These are phyloP conservation scores for Pseudonectria buxi DNA, from an alignment of 2,329 filamentous ascomycete genomes.

Conservation along the genomic window DNA sequence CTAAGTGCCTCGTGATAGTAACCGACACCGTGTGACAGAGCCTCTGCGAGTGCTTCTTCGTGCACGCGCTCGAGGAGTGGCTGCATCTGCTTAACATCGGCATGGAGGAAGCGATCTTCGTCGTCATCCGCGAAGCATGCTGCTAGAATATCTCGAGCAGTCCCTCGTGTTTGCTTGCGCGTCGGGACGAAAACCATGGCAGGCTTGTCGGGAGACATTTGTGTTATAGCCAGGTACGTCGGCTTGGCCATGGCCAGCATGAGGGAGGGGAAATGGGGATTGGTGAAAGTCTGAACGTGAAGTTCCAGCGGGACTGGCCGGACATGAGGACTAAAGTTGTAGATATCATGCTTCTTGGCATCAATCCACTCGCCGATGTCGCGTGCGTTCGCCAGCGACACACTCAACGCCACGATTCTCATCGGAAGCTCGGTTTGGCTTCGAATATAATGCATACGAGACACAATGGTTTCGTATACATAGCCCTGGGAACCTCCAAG, in stretches of 20 bases:
- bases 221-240: constrained; percentile 79
- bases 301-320: constrained; percentile 85
- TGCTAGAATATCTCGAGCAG: constrained; percentile 79
- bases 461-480: constrained; percentile 94
- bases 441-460: constrained; percentile 93
- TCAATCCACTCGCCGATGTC: constrained; percentile 98
- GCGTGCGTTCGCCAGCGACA: constrained; percentile 85
- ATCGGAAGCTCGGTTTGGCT: constrained; percentile 78
- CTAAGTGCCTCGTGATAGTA: constrained; percentile 96
- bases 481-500: constrained; percentile 81
- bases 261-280: constrained; percentile 93
- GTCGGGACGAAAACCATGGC: constrained; percentile 88
- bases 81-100: constrained; percentile 71
- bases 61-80: constrained; percentile 78
- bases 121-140: constrained; percentile 83
- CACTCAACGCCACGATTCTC: constrained; percentile 82
- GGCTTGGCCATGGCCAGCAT: constrained; percentile 99
- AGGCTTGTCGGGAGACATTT: constrained; percentile 82
- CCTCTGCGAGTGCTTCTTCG: constrained; percentile 80
- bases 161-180: constrained; percentile 85
- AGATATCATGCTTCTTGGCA: constrained; percentile 95
- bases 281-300: constrained; percentile 90
- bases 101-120: constrained; percentile 88
- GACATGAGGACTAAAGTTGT: constrained; percentile 93
- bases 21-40: constrained; percentile 86